These are phyloP conservation scores for Avena eriantha DNA, from an alignment of 176 grass and related monocot species.

Conservation along the genomic window DNA sequence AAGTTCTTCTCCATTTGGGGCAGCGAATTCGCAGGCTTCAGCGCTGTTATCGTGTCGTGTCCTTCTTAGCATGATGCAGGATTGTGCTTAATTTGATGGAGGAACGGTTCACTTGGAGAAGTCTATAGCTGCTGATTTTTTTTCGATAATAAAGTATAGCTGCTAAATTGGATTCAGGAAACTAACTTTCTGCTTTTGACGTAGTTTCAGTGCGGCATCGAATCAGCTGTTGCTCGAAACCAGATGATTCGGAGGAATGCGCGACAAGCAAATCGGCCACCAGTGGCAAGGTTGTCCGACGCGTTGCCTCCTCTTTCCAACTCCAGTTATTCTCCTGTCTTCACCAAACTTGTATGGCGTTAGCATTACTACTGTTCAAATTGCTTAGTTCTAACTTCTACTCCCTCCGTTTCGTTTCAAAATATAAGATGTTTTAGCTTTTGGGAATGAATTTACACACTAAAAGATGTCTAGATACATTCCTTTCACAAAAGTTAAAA, in stretches of 20 bases:
- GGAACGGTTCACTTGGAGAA: not conserved
- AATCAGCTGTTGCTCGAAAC: conserved; percentile 33
- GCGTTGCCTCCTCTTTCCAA: conserved; percentile 1
- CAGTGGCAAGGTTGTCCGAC: not conserved
- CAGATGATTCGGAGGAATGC: not conserved
- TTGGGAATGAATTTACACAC: too few relatives aligned
- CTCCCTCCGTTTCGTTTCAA: too few relatives aligned
- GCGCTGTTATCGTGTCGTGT: not conserved
- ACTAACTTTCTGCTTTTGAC: not conserved
- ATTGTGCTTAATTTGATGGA: not conserved
- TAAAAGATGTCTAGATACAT: too few relatives aligned
- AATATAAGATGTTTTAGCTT: too few relatives aligned
- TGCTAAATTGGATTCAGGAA: not conserved
- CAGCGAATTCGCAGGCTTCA: not conserved
- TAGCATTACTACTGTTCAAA: not conserved
- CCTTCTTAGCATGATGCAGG: not conserved
- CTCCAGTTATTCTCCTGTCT: not conserved
- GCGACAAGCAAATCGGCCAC: not conserved
- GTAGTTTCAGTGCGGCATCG: conserved; percentile 24
- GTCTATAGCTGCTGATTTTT: not conserved
- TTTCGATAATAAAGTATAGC: too few relatives aligned
- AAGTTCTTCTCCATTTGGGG: not conserved
- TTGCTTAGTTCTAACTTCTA: not conserved
- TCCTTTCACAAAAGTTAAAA: too few relatives aligned
- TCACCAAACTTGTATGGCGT: not conserved